These are phyloP conservation scores for Metschnikowia bowlesiae DNA, from an alignment of 805 yeast genomes.

Conservation along the genomic window DNA sequence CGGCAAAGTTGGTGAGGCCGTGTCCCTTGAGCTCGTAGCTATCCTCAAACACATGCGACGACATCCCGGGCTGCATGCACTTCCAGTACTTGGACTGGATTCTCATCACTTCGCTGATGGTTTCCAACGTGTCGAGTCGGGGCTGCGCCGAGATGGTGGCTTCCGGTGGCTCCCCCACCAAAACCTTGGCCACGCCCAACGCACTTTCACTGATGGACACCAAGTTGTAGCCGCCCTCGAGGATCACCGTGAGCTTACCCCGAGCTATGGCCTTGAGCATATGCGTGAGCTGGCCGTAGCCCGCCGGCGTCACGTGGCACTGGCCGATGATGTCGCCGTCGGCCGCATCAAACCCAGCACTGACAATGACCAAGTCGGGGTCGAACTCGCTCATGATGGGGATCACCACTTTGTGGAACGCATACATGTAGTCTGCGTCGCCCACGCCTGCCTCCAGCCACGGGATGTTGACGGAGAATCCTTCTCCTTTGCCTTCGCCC, in stretches of 20 bases:
- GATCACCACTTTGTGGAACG: conserved; percentile 78
- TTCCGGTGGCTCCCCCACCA: conserved; percentile 95
- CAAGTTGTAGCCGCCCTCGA: conserved; percentile 96
- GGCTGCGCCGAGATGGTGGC: conserved; percentile 63
- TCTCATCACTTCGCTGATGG: conserved; percentile 73
- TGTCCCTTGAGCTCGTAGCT: conserved; percentile 35
- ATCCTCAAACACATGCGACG: conserved; percentile 37
- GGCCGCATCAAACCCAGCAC: conserved; percentile 98
- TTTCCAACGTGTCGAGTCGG: conserved; percentile 69
- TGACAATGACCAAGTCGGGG: conserved; percentile 89
- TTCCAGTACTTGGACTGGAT: conserved; percentile 86
- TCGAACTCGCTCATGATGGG: conserved; percentile 86
- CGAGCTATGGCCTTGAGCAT: conserved; percentile 80
- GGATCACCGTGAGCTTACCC: conserved; percentile 82
- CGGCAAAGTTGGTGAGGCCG: conserved; percentile 53
- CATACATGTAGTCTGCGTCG: conserved; percentile 93
- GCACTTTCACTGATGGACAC: conserved; percentile 91
- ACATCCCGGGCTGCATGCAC: conserved; percentile 66
- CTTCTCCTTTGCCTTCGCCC: conserved; percentile 85
- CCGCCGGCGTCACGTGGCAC: conserved; percentile 92
- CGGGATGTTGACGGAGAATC: conserved; percentile 84
- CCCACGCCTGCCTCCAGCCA: conserved; percentile 92
- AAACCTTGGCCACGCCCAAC: conserved; percentile 81
- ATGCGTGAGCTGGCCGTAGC: conserved; percentile 96
- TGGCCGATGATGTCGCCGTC: conserved; percentile 97